Conservation (phyloP, 768 basidiomycete species). For the Rhodotorula diobovata region DNA sequence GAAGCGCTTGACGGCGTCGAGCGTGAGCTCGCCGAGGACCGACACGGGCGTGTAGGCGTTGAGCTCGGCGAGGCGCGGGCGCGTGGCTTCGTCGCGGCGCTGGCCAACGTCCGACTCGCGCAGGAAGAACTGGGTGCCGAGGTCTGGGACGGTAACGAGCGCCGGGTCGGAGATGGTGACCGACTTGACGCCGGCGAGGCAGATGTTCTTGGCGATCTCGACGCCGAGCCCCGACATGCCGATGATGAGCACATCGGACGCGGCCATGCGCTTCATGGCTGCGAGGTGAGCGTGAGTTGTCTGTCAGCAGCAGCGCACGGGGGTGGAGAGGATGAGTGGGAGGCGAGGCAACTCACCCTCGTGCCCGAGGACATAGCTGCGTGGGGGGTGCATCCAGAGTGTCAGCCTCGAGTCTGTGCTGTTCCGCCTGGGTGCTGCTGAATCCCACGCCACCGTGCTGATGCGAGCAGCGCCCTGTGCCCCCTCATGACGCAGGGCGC, state of each 20-base stretch:
- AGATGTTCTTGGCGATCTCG: constrained; percentile 96
- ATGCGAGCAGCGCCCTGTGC: background rate
- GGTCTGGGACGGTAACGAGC: constrained; percentile 76
- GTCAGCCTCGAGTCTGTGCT: background rate
- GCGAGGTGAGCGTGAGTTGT: background rate
- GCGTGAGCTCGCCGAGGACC: constrained; percentile 74
- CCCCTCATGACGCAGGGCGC: background rate
- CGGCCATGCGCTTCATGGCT: constrained; percentile 99
- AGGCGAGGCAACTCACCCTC: background rate
- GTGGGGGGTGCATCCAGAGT: background rate
- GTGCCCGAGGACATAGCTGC: constrained; percentile 10
- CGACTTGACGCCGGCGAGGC: constrained; percentile 92
- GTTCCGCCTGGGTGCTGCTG: background rate
- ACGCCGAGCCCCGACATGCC: constrained; percentile 88
- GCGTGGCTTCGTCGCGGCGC: constrained; percentile 75
- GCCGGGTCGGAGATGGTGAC: constrained; percentile 94
- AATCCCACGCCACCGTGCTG: too few species aligned
- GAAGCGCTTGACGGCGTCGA: constrained; percentile 68
- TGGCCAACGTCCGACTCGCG: constrained; percentile 81
- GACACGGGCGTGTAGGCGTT: constrained; percentile 94
- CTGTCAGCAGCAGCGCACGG: background rate
- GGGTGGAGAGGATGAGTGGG: background rate
- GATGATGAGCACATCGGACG: constrained; percentile 87
- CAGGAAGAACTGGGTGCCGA: constrained; percentile 97
- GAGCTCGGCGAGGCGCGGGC: constrained; percentile 83